Evolutionary conservation across 2,329 filamentous ascomycete genomes (phyloP).

Genomic region (Fusarium sp.): DNA sequence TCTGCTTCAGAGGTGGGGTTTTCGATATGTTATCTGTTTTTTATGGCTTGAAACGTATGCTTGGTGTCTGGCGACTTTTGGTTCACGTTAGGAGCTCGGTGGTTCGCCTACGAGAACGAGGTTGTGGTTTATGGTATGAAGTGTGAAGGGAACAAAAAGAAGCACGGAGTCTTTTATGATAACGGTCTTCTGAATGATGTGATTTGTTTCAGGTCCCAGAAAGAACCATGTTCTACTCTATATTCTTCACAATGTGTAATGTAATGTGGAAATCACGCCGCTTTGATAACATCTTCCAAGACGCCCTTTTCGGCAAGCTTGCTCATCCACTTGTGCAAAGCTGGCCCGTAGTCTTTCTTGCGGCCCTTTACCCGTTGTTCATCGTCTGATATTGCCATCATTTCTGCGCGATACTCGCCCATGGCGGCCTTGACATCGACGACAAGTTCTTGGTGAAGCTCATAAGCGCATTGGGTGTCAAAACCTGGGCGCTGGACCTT

Average conservation of each 20-base stretch:
- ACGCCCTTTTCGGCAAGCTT: constrained; percentile 75
- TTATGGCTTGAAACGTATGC: constrained; percentile 11
- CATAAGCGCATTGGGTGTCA: constrained; percentile 48
- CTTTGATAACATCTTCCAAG: constrained; percentile 60
- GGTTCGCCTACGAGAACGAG: constrained; percentile 3
- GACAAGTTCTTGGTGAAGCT: constrained; percentile 56
- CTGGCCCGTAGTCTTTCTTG: constrained; percentile 76
- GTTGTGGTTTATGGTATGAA: constrained; percentile 6
- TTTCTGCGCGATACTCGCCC: constrained; percentile 63
- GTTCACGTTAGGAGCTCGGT: neutral
- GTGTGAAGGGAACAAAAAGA: constrained; percentile 4
- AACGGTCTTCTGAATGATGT: neutral
- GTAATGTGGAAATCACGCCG: constrained; percentile 24
- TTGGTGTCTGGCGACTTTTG: constrained; percentile 8
- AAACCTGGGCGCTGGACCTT: constrained; percentile 26
- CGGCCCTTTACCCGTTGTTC: constrained; percentile 66
- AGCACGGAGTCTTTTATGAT: neutral
- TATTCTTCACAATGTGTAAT: neutral
- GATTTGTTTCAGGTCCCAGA: neutral
- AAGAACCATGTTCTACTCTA: constrained; percentile 1
- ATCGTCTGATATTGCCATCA: constrained; percentile 60
- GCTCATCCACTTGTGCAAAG: constrained; percentile 76
- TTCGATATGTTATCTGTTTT: neutral
- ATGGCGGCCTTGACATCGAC: constrained; percentile 58
- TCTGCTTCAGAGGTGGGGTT: neutral